These are phyloP conservation scores for Acanthamoeba royreba DNA, from an alignment of 208 protist genomes.

Conservation along the genomic window DNA sequence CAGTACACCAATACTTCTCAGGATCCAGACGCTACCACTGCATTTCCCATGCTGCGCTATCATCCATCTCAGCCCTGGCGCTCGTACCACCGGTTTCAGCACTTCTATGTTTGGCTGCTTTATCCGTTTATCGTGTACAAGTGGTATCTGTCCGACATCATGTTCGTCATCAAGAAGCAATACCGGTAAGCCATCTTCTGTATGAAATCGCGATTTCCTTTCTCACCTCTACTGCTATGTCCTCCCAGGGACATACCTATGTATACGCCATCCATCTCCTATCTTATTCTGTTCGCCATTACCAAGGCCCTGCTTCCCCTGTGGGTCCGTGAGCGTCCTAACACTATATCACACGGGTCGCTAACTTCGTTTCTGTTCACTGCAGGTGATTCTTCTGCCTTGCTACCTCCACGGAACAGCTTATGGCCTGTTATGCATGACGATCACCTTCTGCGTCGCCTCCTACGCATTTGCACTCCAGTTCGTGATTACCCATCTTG, in stretches of 20 bases:
- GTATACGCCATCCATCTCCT: not conserved
- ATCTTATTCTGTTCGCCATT: not conserved
- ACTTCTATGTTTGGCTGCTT: not conserved
- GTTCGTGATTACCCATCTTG: slow-evolving; percentile 2
- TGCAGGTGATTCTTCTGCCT: not conserved
- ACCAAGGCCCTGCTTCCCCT: not conserved
- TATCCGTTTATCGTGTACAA: not conserved
- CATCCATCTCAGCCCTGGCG: not conserved
- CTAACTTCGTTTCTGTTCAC: too few species aligned
- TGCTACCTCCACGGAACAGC: not conserved
- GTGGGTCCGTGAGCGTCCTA: too few species aligned
- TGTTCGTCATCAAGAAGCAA: not conserved
- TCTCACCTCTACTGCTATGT: not conserved
- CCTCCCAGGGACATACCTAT: not conserved
- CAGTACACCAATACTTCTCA: not conserved
- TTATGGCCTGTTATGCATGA: not conserved
- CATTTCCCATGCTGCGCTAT: not conserved
- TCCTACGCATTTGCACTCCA: not conserved
- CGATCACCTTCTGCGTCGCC: not conserved
- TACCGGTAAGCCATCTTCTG: not conserved
- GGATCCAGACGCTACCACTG: not conserved
- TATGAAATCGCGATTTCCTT: not conserved
- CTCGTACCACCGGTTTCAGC: not conserved
- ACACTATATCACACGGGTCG: too few species aligned
- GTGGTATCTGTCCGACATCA: not conserved